phyloP scores from a whole-genome alignment of 2,329 filamentous ascomycete species.

The Domatiomyces globalis region DNA sequence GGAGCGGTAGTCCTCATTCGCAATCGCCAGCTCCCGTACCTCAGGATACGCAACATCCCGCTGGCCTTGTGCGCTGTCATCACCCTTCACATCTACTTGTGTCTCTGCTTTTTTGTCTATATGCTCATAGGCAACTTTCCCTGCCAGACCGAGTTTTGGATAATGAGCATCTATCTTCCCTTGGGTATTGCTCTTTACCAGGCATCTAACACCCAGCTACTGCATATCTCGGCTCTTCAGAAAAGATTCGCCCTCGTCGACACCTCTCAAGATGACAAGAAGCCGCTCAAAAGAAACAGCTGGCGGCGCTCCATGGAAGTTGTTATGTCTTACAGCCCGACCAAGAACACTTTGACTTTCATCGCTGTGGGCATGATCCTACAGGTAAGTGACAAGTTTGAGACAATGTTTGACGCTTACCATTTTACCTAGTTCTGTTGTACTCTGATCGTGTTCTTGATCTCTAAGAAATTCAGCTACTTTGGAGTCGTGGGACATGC shows the following conservation, averaged over 20 bases:
- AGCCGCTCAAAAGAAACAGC: constrained; percentile 14
- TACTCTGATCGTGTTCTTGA: constrained; percentile 46
- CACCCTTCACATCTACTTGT: constrained; percentile 27
- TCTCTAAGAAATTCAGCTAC: constrained; percentile 50
- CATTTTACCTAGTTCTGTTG: constrained; percentile 37
- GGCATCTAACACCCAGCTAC: constrained; percentile 47
- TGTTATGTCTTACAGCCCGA: constrained; percentile 33
- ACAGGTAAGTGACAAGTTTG: constrained; percentile 33
- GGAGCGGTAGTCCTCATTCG: constrained; percentile 23
- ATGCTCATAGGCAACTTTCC: constrained; percentile 29
- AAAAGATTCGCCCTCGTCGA: constrained; percentile 17
- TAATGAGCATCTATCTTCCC: constrained; percentile 52
- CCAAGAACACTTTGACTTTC: constrained; percentile 35
- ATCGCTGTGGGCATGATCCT: constrained; percentile 42
- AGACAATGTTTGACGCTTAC: neutral
- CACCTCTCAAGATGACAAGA: neutral
- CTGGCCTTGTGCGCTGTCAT: constrained; percentile 25
- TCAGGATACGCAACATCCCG: constrained; percentile 27
- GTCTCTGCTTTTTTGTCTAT: constrained; percentile 24
- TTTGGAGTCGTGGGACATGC: constrained; percentile 37
- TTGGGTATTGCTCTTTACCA: constrained; percentile 54
- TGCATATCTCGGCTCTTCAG: constrained; percentile 44
- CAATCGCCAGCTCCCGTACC: constrained; percentile 23
- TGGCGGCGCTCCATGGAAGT: constrained; percentile 23
- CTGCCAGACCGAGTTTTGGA: constrained; percentile 47